These are phyloP conservation scores for Uronychia binucleata DNA, from an alignment of 73 alveolate genomes.

Conservation along the genomic window DNA sequence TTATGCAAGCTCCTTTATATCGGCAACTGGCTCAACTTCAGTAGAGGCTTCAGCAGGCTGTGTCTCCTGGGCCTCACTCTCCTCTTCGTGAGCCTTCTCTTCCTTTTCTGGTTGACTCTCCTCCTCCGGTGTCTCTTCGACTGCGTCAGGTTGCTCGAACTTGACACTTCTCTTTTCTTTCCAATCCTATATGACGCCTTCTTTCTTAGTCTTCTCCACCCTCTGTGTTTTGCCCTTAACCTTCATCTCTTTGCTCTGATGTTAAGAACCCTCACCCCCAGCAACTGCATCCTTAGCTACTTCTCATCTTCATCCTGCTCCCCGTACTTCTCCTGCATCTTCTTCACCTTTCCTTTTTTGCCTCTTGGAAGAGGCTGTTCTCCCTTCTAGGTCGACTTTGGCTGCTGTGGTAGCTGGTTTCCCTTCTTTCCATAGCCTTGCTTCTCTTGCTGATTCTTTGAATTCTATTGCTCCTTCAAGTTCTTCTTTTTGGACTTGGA, in stretches of 20 bases:
- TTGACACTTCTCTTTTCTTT: too few relatives aligned
- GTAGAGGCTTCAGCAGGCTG: too few relatives aligned
- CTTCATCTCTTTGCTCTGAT: conserved; percentile 10
- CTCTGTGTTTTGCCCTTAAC: not conserved
- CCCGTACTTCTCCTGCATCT: conserved; percentile 83
- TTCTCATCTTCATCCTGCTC: conserved; percentile 91
- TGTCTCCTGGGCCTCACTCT: too few relatives aligned
- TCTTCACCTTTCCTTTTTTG: conserved; percentile 73
- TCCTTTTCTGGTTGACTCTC: too few relatives aligned
- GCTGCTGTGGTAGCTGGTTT: conserved; percentile 7
- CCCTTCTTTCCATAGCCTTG: conserved; percentile 16
- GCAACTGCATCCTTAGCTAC: conserved; percentile 3
- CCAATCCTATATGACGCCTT: too few relatives aligned
- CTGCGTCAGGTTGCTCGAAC: too few relatives aligned
- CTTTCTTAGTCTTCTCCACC: conserved; percentile 27
- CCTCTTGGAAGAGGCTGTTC: conserved; percentile 57
- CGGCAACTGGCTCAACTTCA: too few relatives aligned
- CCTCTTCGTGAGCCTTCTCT: too few relatives aligned
- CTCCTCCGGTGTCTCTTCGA: too few relatives aligned
- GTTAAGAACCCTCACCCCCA: not conserved
- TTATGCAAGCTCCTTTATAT: not conserved
- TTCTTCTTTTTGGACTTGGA: conserved; percentile 39
- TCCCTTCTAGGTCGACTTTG: conserved; percentile 6
- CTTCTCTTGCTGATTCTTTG: conserved; percentile 27
- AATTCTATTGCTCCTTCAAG: conserved; percentile 43